Evolutionary conservation across 148 eudicot genomes (phyloP).

Genomic region (Vaccinium myrtillus): DNA sequence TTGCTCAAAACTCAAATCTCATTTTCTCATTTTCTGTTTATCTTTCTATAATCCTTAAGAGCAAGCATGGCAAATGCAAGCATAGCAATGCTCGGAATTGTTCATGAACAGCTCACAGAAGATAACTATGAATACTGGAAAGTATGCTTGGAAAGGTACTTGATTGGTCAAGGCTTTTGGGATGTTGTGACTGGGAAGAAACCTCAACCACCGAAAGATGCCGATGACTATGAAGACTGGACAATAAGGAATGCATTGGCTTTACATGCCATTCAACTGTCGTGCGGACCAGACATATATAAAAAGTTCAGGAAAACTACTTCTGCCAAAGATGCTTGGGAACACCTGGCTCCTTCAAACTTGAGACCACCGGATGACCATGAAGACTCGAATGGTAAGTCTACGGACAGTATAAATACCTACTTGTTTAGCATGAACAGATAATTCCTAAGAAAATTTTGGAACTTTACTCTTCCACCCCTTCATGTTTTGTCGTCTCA

Average conservation of each 20-base stretch:
- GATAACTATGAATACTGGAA: slow-evolving; percentile 5
- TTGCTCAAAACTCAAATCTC: background rate
- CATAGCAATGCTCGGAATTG: background rate
- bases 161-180: slow-evolving; percentile 1
- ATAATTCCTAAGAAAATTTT: background rate
- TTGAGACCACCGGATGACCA: background rate
- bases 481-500: background rate
- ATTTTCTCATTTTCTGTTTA: background rate
- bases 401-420: background rate
- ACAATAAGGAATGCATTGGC: background rate
- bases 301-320: background rate
- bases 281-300: background rate
- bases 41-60: background rate
- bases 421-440: background rate
- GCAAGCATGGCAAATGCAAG: background rate
- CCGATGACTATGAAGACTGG: background rate
- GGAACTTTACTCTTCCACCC: background rate
- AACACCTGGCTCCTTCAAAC: background rate
- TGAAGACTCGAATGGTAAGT: background rate
- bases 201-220: background rate
- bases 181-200: background rate
- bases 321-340: slow-evolving; percentile 9
- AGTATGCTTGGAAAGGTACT: slow-evolving; percentile 6
- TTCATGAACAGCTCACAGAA: slow-evolving; percentile 1
- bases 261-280: slow-evolving; percentile 5